A percentile compares a stretch with the other conserved stretches of the same genome.
phyloP scores from a whole-genome alignment of 23 red algal species.

The Gracilaria domingensis region DNA sequence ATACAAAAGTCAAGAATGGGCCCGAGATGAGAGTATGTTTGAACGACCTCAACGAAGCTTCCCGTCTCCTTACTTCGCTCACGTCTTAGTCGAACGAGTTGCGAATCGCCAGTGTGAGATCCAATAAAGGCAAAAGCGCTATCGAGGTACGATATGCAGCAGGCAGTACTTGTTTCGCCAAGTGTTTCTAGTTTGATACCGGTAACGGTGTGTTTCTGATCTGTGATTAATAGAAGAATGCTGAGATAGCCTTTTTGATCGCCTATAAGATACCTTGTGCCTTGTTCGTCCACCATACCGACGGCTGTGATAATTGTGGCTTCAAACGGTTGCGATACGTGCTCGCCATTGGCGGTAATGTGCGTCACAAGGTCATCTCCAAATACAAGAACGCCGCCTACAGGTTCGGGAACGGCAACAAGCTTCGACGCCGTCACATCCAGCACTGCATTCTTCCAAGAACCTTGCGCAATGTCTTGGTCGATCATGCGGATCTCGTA shows the following conservation, averaged over 20 bases:
- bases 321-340: constrained; percentile 51
- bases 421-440: constrained; percentile 75
- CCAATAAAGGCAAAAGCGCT: constrained; percentile 94
- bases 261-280: constrained; percentile 82
- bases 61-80: constrained; percentile 47
- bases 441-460: constrained; percentile 59
- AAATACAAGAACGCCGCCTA: constrained; percentile 79
- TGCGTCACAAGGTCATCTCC: constrained; percentile 81
- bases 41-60: constrained; percentile 77
- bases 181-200: constrained; percentile 78
- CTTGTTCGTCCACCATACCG: constrained; percentile 66
- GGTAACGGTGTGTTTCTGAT: constrained; percentile 43
- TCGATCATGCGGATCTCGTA: constrained; percentile 77
- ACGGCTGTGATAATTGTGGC: constrained; percentile 75
- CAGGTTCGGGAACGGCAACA: constrained; percentile 82
- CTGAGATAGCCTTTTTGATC: constrained; percentile 88
- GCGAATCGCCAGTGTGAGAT: constrained; percentile 81
- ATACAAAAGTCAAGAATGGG: constrained; percentile 97
- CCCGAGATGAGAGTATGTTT: constrained; percentile 86
- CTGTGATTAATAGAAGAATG: constrained; percentile 78
- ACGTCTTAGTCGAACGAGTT: constrained; percentile 76
- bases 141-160: constrained; percentile 87
- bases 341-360: constrained; percentile 33
- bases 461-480: constrained; percentile 77
- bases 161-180: constrained; percentile 78